Evolutionary conservation across 306 rosid species (phyloP), one percentile per base, ranked within the genome.

Genomic region (Casuarina equisetifolia): DNA sequence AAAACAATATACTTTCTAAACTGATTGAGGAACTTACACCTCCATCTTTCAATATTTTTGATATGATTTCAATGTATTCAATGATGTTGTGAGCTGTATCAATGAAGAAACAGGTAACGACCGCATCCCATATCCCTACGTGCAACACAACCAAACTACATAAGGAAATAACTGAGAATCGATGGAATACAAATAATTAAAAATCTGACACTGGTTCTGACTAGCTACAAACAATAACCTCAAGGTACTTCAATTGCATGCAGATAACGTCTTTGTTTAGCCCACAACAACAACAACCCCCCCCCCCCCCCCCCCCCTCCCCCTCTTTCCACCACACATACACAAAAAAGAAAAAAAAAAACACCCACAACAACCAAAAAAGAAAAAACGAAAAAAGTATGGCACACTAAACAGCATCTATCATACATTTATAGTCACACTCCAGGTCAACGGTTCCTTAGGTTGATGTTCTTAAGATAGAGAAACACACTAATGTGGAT

Each of bases 71-170:
- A 54, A 95, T 87, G 79, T 95, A 95, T 86, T 92, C 97, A 67
- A 95, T 82, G 75, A 95, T 77, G 74, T 95, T 95, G 82, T 95
- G 98, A 42, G 97, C 97, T 0, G 98, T 95, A 74, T 95, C 98
- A 35, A 95, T 91, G 78, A 95, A 95, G 89, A 95, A 95, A 76
- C 97, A 95, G 49, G 99, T 95, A 75, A 91, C 99, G 77, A 92
- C 91, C 39, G 90, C 97, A 89, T 92, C 99, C 99, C 99, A 95
- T n/a, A 84, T 75, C 79, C 97, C 99, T 95, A 90, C 74, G 81
- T 4, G 66, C 62, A 61, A 76, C 85, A 78, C 73, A 82, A 70
- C 49, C 70, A 68, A n/a, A 43, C 9, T 46, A 71, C 73, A 63
- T 82, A 55, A 86, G 80, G 76, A 76, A 83, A 73, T 74, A 76